These are phyloP conservation scores for Mediolabrus comicus DNA, from an alignment of 108 stramenopile species.

Conservation along the genomic window DNA sequence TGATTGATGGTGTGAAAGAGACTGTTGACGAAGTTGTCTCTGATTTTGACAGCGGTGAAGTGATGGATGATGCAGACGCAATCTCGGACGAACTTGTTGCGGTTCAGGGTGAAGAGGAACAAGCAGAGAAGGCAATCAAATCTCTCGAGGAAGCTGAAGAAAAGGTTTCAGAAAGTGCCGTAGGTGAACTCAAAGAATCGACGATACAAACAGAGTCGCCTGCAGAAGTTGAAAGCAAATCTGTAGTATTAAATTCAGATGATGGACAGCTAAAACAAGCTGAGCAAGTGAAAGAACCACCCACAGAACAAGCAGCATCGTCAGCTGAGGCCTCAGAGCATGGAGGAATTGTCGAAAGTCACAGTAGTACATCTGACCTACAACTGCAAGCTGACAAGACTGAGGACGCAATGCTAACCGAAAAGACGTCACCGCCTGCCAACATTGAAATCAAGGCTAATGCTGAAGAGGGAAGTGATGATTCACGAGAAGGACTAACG, in stretches of 20 bases:
- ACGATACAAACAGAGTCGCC: background rate
- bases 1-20: constrained; percentile 9
- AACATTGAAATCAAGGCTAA: background rate
- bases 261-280: background rate
- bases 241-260: background rate
- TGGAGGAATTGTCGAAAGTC: background rate
- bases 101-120: background rate
- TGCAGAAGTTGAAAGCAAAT: background rate
- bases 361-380: background rate
- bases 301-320: too few relatives aligned
- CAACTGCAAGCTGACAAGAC: background rate
- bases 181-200: background rate
- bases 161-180: background rate
- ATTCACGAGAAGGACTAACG: background rate
- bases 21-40: constrained; percentile 2
- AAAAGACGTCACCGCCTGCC: background rate
- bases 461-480: background rate
- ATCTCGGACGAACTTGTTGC: background rate
- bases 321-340: too few relatives aligned
- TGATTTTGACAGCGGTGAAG: background rate
- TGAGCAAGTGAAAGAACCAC: too few relatives aligned
- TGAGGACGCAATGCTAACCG: background rate
- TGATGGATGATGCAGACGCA: background rate
- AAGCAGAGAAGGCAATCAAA: background rate
- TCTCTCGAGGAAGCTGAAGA: background rate